Conservation (phyloP, 2,329 filamentous ascomycete species). For the Clarireedia homoeocarpa region DNA sequence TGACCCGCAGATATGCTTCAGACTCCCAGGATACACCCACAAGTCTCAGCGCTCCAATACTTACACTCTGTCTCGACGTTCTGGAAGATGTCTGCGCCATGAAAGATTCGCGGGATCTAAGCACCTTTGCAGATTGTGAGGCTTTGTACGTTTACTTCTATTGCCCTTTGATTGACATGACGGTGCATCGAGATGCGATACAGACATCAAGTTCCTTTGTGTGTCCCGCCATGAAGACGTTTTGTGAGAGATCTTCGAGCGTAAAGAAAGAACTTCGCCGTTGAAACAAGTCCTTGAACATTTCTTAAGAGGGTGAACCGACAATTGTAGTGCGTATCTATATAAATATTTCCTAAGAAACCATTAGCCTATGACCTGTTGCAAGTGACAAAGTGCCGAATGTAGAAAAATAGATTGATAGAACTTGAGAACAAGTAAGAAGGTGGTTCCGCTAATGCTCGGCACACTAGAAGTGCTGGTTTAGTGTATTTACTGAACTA, state of each 20-base stretch:
- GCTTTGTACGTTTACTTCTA: neutral
- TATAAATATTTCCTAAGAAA: too few relatives aligned
- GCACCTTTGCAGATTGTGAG: neutral
- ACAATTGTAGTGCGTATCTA: too few relatives aligned
- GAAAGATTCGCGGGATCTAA: neutral
- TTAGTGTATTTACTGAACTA: too few relatives aligned
- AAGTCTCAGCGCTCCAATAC: neutral
- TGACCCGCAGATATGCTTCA: neutral
- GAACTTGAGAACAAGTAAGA: too few relatives aligned
- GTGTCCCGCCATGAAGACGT: neutral
- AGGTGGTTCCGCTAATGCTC: too few relatives aligned
- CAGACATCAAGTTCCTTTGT: neutral
- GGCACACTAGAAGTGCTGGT: too few relatives aligned
- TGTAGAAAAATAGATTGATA: too few relatives aligned
- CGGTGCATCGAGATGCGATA: neutral
- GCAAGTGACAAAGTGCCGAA: too few relatives aligned
- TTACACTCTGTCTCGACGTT: neutral
- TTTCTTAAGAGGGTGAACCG: too few relatives aligned
- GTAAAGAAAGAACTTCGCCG: neutral
- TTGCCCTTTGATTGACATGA: neutral
- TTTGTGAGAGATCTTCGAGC: neutral
- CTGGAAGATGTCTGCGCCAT: neutral
- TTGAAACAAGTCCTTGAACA: neutral
- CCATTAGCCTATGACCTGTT: too few relatives aligned
- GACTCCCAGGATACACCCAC: neutral